Conservation (phyloP, 2,329 filamentous ascomycete genomes). For the Herpotrichia juniperi region DNA sequence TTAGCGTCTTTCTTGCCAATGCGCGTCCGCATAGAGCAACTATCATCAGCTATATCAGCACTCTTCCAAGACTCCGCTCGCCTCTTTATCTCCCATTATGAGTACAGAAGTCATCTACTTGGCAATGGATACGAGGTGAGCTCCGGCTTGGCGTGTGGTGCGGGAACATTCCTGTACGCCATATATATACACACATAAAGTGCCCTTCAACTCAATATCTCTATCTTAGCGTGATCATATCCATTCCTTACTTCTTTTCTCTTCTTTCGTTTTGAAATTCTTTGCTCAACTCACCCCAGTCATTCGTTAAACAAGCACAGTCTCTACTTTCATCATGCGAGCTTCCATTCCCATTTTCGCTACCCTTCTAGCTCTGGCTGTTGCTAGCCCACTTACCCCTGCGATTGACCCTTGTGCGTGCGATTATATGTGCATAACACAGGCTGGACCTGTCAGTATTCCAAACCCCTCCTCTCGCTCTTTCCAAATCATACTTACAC, state of each 20-base stretch:
- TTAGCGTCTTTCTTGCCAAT: no score
- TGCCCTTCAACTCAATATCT: neutral
- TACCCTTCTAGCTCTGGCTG: slow-evolving; percentile 2
- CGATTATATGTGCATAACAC: neutral
- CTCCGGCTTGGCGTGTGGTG: neutral
- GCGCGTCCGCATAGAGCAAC: no score
- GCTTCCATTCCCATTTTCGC: slow-evolving; percentile 6
- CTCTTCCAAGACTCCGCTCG: no score
- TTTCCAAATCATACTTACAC: neutral
- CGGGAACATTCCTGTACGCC: neutral
- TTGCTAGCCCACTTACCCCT: slow-evolving; percentile 7
- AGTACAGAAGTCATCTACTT: neutral
- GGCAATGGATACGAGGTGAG: neutral
- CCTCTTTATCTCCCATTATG: neutral
- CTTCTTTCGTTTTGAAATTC: neutral
- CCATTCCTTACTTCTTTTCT: neutral
- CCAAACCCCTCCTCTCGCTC: no score
- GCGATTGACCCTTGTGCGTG: slow-evolving; percentile 1
- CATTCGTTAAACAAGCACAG: neutral
- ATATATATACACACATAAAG: neutral
- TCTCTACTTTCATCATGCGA: slow-evolving; percentile 7
- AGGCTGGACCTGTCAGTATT: neutral
- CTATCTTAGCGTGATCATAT: neutral
- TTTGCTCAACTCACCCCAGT: neutral
- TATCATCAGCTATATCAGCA: no score